Conservation (phyloP, 495 filamentous ascomycete genomes). For the Aspergillus baeticus region DNA sequence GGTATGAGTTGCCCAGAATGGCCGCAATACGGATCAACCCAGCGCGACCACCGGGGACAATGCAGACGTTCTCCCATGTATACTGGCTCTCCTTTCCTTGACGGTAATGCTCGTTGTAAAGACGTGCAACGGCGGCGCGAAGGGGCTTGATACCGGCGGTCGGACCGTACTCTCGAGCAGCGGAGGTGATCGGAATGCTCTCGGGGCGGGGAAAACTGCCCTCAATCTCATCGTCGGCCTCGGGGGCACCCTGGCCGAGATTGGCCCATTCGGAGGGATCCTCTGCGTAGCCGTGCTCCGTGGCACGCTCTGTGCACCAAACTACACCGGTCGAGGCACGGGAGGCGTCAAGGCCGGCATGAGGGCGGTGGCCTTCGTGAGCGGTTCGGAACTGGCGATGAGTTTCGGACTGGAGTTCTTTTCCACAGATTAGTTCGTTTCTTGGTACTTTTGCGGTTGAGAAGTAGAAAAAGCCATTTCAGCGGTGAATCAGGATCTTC, state of each 20-base stretch:
- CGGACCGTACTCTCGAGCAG: constrained; percentile 85
- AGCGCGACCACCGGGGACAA: constrained; percentile 90
- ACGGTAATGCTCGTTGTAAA: constrained; percentile 93
- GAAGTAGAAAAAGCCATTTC: too few species aligned
- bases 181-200: constrained; percentile 72
- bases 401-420: constrained; percentile 73
- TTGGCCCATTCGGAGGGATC: constrained; percentile 87
- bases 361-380: constrained; percentile 84
- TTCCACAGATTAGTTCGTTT: constrained; percentile 17
- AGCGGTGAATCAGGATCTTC: too few species aligned
- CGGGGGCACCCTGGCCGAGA: constrained; percentile 90
- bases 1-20: constrained; percentile 87
- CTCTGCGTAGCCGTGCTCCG: constrained; percentile 78
- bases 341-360: constrained; percentile 84
- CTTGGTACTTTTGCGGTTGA: background rate
- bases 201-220: constrained; percentile 86
- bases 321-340: constrained; percentile 81
- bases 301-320: constrained; percentile 81
- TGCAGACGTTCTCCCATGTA: constrained; percentile 98
- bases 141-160: constrained; percentile 92
- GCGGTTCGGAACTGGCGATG: constrained; percentile 82
- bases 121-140: constrained; percentile 80
- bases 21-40: constrained; percentile 93
- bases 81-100: constrained; percentile 87
- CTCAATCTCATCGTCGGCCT: constrained; percentile 90